Evolutionary conservation across 75 land plant species (phyloP), one percentile per base, ranked within the genome.

Genomic region (Pinus albicaulis): DNA sequence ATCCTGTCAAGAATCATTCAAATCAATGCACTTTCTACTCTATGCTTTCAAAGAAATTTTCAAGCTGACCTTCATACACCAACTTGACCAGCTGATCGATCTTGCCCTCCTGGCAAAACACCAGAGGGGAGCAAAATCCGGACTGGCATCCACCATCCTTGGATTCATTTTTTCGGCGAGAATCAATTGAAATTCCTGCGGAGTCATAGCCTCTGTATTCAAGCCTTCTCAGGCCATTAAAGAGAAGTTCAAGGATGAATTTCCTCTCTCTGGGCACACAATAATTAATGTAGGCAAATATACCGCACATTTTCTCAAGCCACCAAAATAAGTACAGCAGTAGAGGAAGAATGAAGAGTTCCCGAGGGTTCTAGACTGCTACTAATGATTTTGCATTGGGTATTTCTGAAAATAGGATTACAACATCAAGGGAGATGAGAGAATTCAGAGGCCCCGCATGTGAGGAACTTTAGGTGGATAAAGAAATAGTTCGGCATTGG

Each of bases 151-250:
- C 66, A 55, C 57, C 22, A 6, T 44, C 71, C 19, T 70, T 10
- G 24, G 72, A 58, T 22, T 60, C 69, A 17, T 31, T 55, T 65
- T 16, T 53, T 28, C 55, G 74, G 56, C 77, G 71, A n/a, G 78
- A 36, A 61, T 96, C 99, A 72, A 96, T 91, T 38, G 92, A 90
- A 70, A 97, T 94, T 24, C 99, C 99, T 23, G 99, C 87, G 19
- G 98, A 92, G 77, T 97, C 99, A 41, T 97, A 97, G n/a, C 99
- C 99, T 52, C 99, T 74, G 76, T 97, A 92, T 87, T 97, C 99
- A 55, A 97, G 86, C 16, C 99, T 80, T 62, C 99, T 62, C 65
- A 96, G 76, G 55, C 99, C 99, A 82, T 94, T 96, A 85, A 96
- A 94, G 28, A 96, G 84, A 38, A 96, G 87, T 57, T 96, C 90